Evolutionary conservation across 2,329 filamentous ascomycete genomes (phyloP), one percentile per base, ranked within the genome.

Genomic region (Beauveria rudraprayagi): DNA sequence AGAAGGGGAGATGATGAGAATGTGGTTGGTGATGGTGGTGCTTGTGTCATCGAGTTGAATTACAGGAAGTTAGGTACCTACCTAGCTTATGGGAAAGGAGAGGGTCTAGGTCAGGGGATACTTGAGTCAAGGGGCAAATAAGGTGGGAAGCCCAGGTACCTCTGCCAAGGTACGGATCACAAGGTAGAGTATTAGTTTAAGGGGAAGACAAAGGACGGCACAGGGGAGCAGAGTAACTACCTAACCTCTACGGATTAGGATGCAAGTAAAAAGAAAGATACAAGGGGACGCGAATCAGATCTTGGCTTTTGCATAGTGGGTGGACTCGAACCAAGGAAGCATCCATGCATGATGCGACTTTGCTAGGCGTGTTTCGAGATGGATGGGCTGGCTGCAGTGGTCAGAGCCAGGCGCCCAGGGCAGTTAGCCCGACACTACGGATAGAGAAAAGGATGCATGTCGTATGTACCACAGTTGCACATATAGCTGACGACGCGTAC

Each of bases 1-100:
- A 59, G 50, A 61, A 11, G 46, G 19, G 51, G 34, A 47, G 37
- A 52, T 48, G 68, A 66, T 16, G 34, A 37, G 14, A 16, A 16
- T 14, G 34, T 6, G 34, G 34, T 37, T 19, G 28, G 22, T 37
- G 41, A 51, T 47, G 47, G 47, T 14, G 55, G 8, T 24, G 56
- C 34, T 37, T 37, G 34, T 37, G 44, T 2, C 19, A 26, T 34
- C 8, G 40, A 22, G 30, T 48, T 41, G 34, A 34, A 51, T 59
- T 59, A 51, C 56, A 58, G 46, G 19, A 28, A 22, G 30, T 7
- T 19, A 22, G 22, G 22, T 22, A 22, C 22, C 22, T 22, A 22
- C 22, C 22, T 22, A 41, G 46, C 5, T 24, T 3, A 43, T 51
- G 46, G 56, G 46, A 58, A 58, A 51, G 47, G 56, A 41, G 46